Base-by-base conservation (phyloP, 2,329 filamentous ascomycete species). In the Cladosporium sp. region DNA sequence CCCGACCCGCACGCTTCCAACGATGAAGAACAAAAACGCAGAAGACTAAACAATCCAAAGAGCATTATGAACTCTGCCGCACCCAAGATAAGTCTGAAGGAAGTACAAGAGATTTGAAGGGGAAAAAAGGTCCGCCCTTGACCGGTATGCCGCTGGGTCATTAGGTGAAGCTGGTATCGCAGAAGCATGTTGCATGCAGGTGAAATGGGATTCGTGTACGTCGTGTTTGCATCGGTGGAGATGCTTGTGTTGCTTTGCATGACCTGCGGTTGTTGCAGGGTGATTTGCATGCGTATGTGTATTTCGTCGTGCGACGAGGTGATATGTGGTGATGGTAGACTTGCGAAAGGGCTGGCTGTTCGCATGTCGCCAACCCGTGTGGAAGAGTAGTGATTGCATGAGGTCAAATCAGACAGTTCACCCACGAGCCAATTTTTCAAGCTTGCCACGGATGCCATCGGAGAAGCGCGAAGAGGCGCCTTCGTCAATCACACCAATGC, bases 401-500 rank as follows among this genome's bases (percentile, higher is more conserved):
- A 26, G n/a, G 12, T 49, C 44, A 33, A 7, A 49, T 23, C 2
- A 21, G 6, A 49, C 11, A 3, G 0, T 44, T 72, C 67, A 76
- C 21, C 72, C 69, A 63, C 72, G 70, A 28, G 80, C 76, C 52
- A 83, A 71, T 67, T 79, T 79, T 66, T 83, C 81, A 28, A 86
- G 77, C 74, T 86, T 86, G 64, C 80, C 79, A 49, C 81, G 79
- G 66, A 86, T 83, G 10, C 84, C 84, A 68, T 86, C 84, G 7
- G 82, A 82, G 69, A 86, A 82, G 26, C 83, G 79, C 55, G 81
- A 83, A 37, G 82, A 78, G 16, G 81, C 76, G 35, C 84, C 84
- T 67, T 84, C 82, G 56, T 84, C 82, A 62, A 86, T 78, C 53
- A 86, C 75, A 53, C 84, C 82, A 67, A 85, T 78, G 72, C 82